Percentiles rank a stretch among this genome's conserved stretches.
These are phyloP conservation scores for Solanum dulcamara DNA, from an alignment of 257 asterid genomes.

Conservation along the genomic window DNA sequence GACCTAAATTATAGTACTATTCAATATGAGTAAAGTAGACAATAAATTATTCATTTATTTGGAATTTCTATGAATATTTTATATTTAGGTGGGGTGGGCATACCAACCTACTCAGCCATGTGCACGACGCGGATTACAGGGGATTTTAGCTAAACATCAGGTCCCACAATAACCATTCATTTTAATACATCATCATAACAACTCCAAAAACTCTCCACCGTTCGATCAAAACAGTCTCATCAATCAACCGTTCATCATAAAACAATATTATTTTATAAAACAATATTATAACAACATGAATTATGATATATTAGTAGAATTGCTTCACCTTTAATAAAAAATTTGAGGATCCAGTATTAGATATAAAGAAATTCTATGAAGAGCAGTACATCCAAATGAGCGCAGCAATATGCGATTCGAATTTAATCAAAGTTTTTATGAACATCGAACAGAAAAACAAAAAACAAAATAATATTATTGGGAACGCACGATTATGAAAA, in stretches of 20 bases:
- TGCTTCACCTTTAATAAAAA: too few relatives aligned
- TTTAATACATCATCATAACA: background rate
- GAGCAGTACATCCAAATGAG: too few relatives aligned
- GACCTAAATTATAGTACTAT: background rate
- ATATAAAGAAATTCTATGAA: too few relatives aligned
- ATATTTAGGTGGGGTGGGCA: background rate
- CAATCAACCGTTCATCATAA: background rate
- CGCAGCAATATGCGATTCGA: too few relatives aligned
- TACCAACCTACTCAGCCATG: background rate
- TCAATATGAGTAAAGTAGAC: background rate
- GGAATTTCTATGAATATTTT: background rate
- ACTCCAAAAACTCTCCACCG: background rate
- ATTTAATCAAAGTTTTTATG: too few relatives aligned
- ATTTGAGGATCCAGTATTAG: too few relatives aligned
- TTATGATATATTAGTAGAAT: too few relatives aligned
- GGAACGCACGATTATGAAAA: background rate
- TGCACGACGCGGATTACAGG: background rate
- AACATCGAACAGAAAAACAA: too few relatives aligned
- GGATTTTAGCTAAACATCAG: background rate
- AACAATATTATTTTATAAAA: too few relatives aligned
- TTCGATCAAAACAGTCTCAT: background rate
- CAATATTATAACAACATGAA: too few relatives aligned
- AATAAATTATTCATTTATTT: background rate
- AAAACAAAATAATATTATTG: too few relatives aligned
- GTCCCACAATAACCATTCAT: background rate